Base-by-base conservation (phyloP, 306 rosid genomes). In the Cicer chorassanicum region DNA sequence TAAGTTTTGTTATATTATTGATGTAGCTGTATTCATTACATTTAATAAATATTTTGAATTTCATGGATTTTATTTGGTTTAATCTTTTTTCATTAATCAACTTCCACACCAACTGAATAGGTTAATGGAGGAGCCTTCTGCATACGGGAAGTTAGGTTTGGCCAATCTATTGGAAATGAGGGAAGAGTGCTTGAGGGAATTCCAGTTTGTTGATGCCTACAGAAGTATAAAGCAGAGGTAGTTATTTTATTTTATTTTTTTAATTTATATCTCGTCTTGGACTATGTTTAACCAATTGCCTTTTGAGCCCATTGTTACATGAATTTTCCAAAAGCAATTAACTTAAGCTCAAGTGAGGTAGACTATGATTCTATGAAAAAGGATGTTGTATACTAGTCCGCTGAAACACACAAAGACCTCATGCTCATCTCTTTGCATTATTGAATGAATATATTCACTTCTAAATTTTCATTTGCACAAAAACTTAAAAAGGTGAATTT, bases 121-220 rank as follows among this genome's bases (percentile, higher is more conserved):
- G 87, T 88, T 95, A 88, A 92, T 80, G 96, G 98, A 90, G 88
- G 99, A 95, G 84, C 99, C 99, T 70, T 81, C 96, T 55, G 99
- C 99, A 59, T 95, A 92, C 57, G 99, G 99, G 74, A 95, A 95
- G 82, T 77, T 95, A 71, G 96, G 99, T 63, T 83, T 95, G 81
- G 98, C 97, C 77, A 95, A 90, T 86, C 89, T 95, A 38, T 84
- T 95, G 85, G 99, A 95, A 84, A 84, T 95, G 84, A 90, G 99
- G 85, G 99, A 95, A 84, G 99, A 95, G 78, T 95, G 99, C 83
- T 87, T 95, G 88, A 95, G 99, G 80, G 99, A 95, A 81, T 95
- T 95, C 86, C 97, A 92, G 63, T 95, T 95, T 87, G 88, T 86
- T 83, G 99, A 95, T 77, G 97, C 85, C 74, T 95, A 95, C 55